These are phyloP conservation scores for Nannochloropsis granulata DNA, from an alignment of 108 stramenopile species.

Conservation along the genomic window DNA sequence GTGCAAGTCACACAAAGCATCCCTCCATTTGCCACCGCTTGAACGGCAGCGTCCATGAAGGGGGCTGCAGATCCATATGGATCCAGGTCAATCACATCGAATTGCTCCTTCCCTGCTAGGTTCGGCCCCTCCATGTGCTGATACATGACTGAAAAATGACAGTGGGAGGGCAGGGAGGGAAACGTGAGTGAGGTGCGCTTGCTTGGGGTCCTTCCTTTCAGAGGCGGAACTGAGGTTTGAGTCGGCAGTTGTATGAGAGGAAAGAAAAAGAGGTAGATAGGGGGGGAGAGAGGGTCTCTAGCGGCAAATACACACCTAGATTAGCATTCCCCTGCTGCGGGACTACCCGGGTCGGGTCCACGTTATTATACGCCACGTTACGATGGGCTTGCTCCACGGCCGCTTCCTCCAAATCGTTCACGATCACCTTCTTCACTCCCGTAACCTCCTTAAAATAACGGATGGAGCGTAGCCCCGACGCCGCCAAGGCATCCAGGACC, in stretches of 20 bases:
- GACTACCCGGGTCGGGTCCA: constrained; percentile 45
- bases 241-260: background rate
- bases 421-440: constrained; percentile 55
- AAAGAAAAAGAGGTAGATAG: background rate
- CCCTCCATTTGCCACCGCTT: constrained; percentile 65
- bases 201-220: too few relatives aligned
- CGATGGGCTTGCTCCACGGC: constrained; percentile 55
- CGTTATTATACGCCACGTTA: constrained; percentile 60
- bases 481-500: constrained; percentile 89
- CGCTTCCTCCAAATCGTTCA: constrained; percentile 68
- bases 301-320: constrained; percentile 22
- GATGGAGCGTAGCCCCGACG: constrained; percentile 83
- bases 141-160: too few relatives aligned
- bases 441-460: constrained; percentile 32
- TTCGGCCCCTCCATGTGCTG: background rate
- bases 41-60: constrained; percentile 83
- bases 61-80: constrained; percentile 95
- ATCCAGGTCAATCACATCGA: constrained; percentile 94
- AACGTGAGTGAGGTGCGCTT: too few relatives aligned
- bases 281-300: background rate
- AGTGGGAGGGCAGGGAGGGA: too few relatives aligned
- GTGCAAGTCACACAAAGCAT: constrained; percentile 88
- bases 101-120: background rate
- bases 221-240: too few relatives aligned
- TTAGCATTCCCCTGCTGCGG: constrained; percentile 50